Evolutionary conservation across 768 basidiomycete genomes (phyloP).

Genomic region (Mycena belliarum): DNA sequence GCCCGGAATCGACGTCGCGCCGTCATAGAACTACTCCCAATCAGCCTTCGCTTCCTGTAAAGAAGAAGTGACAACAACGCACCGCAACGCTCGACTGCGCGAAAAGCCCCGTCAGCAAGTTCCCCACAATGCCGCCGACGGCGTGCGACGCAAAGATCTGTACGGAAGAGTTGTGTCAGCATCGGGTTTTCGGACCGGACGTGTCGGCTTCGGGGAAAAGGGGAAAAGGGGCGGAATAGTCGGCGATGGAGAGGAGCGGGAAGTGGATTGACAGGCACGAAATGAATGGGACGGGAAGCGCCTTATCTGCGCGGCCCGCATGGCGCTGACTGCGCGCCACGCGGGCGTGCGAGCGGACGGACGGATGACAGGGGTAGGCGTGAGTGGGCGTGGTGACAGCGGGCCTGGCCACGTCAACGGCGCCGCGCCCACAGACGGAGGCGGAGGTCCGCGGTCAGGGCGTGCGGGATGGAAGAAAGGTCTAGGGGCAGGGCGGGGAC

Average conservation of each 20-base stretch:
- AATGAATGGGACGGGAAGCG: not conserved
- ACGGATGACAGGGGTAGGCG: not conserved
- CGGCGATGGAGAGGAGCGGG: not conserved
- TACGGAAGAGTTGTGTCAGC: too few relatives aligned
- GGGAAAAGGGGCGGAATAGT: not conserved
- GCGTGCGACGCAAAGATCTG: conserved; percentile 89
- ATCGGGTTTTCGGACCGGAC: too few relatives aligned
- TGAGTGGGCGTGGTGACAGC: not conserved
- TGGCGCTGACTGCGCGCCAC: not conserved
- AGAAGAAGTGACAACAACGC: not conserved
- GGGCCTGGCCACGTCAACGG: too few relatives aligned
- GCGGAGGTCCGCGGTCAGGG: too few relatives aligned
- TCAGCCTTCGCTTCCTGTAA: not conserved
- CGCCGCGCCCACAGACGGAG: too few relatives aligned
- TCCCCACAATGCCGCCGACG: conserved; percentile 78
- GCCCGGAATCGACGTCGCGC: conserved; percentile 61
- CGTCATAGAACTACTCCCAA: conserved; percentile 56
- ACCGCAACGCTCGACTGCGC: conserved; percentile 78
- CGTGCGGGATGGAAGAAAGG: not conserved
- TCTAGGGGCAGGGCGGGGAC: too few relatives aligned
- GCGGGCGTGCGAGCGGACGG: not conserved
- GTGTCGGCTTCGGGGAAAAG: not conserved
- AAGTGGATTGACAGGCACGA: too few relatives aligned
- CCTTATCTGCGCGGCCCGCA: not conserved
- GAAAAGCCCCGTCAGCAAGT: conserved; percentile 85